These are phyloP conservation scores for Teunomyces gatunensis DNA, from an alignment of 805 yeast genomes.

Conservation along the genomic window DNA sequence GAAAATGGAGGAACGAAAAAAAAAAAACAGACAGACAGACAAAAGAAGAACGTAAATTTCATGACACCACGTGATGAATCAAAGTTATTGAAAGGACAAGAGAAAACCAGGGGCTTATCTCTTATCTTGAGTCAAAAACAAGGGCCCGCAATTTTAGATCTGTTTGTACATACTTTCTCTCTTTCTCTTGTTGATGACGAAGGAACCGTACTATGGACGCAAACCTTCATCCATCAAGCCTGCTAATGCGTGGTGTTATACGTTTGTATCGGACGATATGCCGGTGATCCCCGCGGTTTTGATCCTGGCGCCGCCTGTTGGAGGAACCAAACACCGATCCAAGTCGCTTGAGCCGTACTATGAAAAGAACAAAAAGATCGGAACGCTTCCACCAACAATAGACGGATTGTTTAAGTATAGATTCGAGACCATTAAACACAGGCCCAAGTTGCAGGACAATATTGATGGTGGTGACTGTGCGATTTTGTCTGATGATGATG, in stretches of 20 bases:
- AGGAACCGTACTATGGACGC: slow-evolving; percentile 13
- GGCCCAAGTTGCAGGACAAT: background rate
- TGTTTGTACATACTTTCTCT: background rate
- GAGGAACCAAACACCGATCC: slow-evolving; percentile 1
- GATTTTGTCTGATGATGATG: slow-evolving; percentile 11
- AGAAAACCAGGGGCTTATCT: background rate
- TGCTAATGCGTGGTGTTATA: slow-evolving; percentile 7
- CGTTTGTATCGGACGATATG: slow-evolving; percentile 8
- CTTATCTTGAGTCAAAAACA: background rate
- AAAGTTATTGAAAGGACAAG: no score
- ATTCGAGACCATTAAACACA: background rate
- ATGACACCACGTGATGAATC: no score
- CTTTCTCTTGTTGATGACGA: slow-evolving; percentile 5
- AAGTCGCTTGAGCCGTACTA: slow-evolving; percentile 18
- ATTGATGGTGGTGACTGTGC: slow-evolving; percentile 8
- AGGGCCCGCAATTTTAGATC: background rate
- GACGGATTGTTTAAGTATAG: slow-evolving; percentile 2
- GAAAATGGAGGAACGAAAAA: background rate
- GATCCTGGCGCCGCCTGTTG: slow-evolving; percentile 1
- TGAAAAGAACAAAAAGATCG: slow-evolving; percentile 4
- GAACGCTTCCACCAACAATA: slow-evolving; percentile 6
- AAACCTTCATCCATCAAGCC: slow-evolving; percentile 10
- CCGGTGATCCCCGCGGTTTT: background rate
- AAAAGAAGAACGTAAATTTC: no score
- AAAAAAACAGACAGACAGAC: no score